A percentile compares a stretch with the other conserved stretches of the same genome.
Evolutionary conservation across 2,329 filamentous ascomycete species (phyloP).

Genomic region (Periconia sp.): DNA sequence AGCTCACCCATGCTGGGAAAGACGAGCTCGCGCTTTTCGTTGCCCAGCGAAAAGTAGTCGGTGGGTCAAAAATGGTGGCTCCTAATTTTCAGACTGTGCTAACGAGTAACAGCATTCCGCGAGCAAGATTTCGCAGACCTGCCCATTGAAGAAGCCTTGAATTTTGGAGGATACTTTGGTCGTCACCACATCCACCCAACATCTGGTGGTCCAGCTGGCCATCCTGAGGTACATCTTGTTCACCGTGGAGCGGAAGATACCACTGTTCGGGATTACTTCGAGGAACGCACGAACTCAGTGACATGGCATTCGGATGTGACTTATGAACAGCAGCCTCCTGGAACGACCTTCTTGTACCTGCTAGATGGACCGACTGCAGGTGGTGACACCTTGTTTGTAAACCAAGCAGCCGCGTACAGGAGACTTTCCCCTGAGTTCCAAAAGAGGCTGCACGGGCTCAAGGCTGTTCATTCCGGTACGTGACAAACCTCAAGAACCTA

Average conservation of each 20-base stretch:
- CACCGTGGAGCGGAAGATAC: conserved; percentile 70
- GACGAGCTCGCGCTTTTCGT: conserved; percentile 77
- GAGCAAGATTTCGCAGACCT: conserved; percentile 68
- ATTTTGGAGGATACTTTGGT: conserved; percentile 75
- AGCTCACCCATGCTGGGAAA: conserved; percentile 67
- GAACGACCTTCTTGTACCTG: conserved; percentile 85
- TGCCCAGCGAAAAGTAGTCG: conserved; percentile 75
- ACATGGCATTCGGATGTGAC: conserved; percentile 90
- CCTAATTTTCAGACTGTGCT: conserved; percentile 1
- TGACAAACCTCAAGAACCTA: neutral
- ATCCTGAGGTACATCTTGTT: conserved; percentile 76
- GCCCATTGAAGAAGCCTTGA: conserved; percentile 68
- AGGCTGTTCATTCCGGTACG: conserved; percentile 75
- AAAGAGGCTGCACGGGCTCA: conserved; percentile 76
- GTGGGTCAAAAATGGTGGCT: conserved; percentile 31
- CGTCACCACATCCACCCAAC: conserved; percentile 81
- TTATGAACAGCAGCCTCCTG: conserved; percentile 85
- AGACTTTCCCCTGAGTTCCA: conserved; percentile 78
- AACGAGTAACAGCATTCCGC: conserved; percentile 60
- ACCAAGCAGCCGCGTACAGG: conserved; percentile 78
- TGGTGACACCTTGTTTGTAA: conserved; percentile 82
- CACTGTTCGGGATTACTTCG: conserved; percentile 63
- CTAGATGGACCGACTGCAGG: conserved; percentile 80
- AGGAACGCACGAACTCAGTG: conserved; percentile 73
- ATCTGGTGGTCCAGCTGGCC: conserved; percentile 71